phyloP scores from a whole-genome alignment of 164 flowering plant genomes.

The Magnolia sinica region DNA sequence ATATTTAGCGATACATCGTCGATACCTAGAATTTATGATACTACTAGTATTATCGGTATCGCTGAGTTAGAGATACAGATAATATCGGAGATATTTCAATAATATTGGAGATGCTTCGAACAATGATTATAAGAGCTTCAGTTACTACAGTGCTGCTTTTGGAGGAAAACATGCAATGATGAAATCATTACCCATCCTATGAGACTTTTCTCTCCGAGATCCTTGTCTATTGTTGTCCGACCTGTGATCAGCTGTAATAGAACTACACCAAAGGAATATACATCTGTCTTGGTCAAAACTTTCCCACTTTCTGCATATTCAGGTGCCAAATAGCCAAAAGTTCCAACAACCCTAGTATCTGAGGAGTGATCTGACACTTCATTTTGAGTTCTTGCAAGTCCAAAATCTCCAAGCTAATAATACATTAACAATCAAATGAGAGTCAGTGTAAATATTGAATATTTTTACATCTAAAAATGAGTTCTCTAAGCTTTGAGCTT shows the following conservation, averaged over 20 bases:
- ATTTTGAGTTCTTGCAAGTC: constrained; percentile 55
- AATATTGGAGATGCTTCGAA: too few species aligned
- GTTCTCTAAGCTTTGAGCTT: neutral
- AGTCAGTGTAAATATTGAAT: neutral
- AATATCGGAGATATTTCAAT: too few species aligned
- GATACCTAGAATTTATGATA: too few species aligned
- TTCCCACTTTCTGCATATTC: constrained; percentile 73
- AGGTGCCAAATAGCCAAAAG: constrained; percentile 72
- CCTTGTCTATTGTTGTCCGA: constrained; percentile 40
- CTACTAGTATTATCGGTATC: too few species aligned
- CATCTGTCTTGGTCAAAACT: constrained; percentile 63
- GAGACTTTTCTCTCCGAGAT: constrained; percentile 48
- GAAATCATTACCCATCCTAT: constrained; percentile 60
- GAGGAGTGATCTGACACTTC: constrained; percentile 37
- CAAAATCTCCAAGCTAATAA: constrained; percentile 71
- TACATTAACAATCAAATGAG: constrained; percentile 3
- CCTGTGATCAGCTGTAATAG: constrained; percentile 67
- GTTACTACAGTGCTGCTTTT: neutral
- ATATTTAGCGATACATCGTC: too few species aligned
- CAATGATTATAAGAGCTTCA: neutral
- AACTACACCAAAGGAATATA: constrained; percentile 69
- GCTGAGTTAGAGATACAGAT: too few species aligned
- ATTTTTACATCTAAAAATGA: neutral
- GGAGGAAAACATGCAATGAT: neutral
- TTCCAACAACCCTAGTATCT: constrained; percentile 57